Percentiles rank a stretch among this genome's conserved stretches.
Conservation (phyloP, 1,139 yeast genomes). For the Saccharomyces pastorianus region DNA sequence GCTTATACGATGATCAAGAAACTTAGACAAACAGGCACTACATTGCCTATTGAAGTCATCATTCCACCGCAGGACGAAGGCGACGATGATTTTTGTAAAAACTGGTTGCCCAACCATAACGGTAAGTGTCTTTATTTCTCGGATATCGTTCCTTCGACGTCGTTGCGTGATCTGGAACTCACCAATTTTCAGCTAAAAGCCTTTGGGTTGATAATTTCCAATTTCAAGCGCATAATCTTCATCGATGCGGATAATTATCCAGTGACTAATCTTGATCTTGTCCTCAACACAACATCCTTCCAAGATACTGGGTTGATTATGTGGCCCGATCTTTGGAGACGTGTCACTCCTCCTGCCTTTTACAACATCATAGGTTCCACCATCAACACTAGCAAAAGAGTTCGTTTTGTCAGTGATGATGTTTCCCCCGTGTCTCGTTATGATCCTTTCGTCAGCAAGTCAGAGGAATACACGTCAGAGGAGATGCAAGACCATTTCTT, state of each 20-base stretch:
- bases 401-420: slow-evolving; percentile 22
- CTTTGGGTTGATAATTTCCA: slow-evolving; percentile 51
- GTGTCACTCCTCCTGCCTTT: slow-evolving; percentile 51
- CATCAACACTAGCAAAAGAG: slow-evolving; percentile 25
- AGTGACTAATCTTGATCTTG: slow-evolving; percentile 43
- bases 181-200: slow-evolving; percentile 56
- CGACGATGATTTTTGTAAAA: slow-evolving; percentile 47
- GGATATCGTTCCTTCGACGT: slow-evolving; percentile 25
- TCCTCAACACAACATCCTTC: slow-evolving; percentile 37
- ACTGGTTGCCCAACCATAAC: slow-evolving; percentile 41
- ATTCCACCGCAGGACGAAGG: slow-evolving; percentile 45
- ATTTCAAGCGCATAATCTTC: slow-evolving; percentile 51
- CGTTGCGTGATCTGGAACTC: slow-evolving; percentile 29
- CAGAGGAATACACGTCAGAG: slow-evolving; percentile 3
- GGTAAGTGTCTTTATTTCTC: slow-evolving; percentile 49
- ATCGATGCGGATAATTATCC: slow-evolving; percentile 67
- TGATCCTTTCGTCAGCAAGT: slow-evolving; percentile 2
- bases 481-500: slow-evolving; percentile 6
- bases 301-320: slow-evolving; percentile 35
- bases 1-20: slow-evolving; percentile 48
- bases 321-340: slow-evolving; percentile 74
- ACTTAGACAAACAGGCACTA: slow-evolving; percentile 46
- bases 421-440: slow-evolving; percentile 21
- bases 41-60: slow-evolving; percentile 52
- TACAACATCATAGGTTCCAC: slow-evolving; percentile 47